Evolutionary conservation across 768 basidiomycete genomes (phyloP).

Genomic region (Serendipita vermifera): DNA sequence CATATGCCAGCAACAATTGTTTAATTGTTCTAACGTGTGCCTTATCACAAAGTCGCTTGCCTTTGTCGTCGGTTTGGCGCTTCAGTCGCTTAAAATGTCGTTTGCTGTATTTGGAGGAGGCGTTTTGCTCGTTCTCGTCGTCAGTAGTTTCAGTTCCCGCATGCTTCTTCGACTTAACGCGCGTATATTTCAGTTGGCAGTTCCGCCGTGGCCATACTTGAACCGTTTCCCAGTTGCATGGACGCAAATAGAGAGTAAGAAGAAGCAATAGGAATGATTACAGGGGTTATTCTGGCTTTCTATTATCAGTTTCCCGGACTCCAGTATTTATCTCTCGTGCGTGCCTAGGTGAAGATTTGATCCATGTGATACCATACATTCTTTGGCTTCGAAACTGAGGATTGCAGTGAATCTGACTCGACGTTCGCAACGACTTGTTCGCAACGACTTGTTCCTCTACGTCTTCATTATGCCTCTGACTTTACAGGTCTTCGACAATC

Average conservation of each 20-base stretch:
- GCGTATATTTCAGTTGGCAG: not conserved
- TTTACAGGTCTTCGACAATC: too few species aligned
- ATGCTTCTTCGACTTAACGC: not conserved
- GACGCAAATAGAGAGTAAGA: slow-evolving; percentile 4
- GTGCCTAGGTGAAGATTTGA: too few species aligned
- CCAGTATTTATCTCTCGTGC: too few species aligned
- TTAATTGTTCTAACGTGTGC: not conserved
- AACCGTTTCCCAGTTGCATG: slow-evolving; percentile 7
- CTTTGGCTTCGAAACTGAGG: too few species aligned
- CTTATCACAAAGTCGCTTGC: not conserved
- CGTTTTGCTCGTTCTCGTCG: not conserved
- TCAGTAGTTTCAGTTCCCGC: not conserved
- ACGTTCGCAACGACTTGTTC: too few species aligned
- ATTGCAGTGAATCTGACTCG: too few species aligned
- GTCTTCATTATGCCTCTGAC: too few species aligned
- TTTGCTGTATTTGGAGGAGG: not conserved
- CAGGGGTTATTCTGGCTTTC: too few species aligned
- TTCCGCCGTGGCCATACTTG: slow-evolving; percentile 5
- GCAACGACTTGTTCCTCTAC: too few species aligned
- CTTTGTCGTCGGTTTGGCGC: not conserved
- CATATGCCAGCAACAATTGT: not conserved
- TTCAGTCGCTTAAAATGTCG: not conserved
- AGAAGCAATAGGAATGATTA: too few species aligned
- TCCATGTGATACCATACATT: too few species aligned
- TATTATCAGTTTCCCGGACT: too few species aligned